Evolutionary conservation across 1,139 yeast species (phyloP).

Genomic region (Hemisphaericaspora lyxosophila): DNA sequence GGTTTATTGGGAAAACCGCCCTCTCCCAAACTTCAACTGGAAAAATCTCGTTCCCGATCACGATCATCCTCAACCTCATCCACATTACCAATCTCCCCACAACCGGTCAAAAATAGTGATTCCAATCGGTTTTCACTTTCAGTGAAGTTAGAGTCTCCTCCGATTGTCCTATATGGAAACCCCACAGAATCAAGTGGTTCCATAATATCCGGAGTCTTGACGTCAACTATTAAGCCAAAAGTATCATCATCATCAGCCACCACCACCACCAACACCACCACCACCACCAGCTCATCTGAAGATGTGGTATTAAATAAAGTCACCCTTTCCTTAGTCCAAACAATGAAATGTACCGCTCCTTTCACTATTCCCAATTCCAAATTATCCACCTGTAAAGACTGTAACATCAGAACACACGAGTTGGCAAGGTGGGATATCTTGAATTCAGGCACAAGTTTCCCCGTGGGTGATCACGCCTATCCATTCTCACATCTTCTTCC

Average conservation of each 20-base stretch:
- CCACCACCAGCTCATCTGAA: slow-evolving; percentile 8
- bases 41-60: too few species aligned
- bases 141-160: slow-evolving; percentile 83
- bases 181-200: slow-evolving; percentile 84
- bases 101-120: neutral
- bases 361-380: slow-evolving; percentile 52
- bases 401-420: slow-evolving; percentile 54
- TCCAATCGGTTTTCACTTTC: slow-evolving; percentile 32
- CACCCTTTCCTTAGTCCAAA: slow-evolving; percentile 66
- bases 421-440: slow-evolving; percentile 90
- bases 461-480: slow-evolving; percentile 71
- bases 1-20: neutral
- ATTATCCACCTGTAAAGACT: slow-evolving; percentile 54
- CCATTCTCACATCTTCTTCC: slow-evolving; percentile 94
- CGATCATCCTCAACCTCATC: too few species aligned
- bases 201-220: slow-evolving; percentile 71
- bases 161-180: slow-evolving; percentile 78
- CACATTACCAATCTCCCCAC: too few species aligned
- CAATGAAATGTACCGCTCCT: slow-evolving; percentile 63
- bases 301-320: slow-evolving; percentile 53
- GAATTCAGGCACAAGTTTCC: slow-evolving; percentile 51
- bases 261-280: too few species aligned
- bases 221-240: slow-evolving; percentile 16
- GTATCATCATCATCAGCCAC: too few species aligned
- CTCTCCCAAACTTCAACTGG: neutral